Evolutionary conservation across 257 asterid genomes (phyloP).

Genomic region (Leonotis leonurus): DNA sequence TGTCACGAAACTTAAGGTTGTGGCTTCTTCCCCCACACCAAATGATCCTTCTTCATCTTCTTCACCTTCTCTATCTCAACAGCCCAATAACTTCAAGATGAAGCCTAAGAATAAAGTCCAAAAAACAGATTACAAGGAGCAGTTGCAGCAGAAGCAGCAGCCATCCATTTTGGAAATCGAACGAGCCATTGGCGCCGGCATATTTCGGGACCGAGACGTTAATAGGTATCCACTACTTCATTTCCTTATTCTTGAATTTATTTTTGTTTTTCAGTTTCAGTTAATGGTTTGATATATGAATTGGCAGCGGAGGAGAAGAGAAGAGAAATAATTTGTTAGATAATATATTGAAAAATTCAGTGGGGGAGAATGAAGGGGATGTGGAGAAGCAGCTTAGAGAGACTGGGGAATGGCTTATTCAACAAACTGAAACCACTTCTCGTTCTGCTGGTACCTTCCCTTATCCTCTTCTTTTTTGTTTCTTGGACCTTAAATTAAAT

Average conservation of each 20-base stretch:
- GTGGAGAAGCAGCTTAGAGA: slow-evolving; percentile 70
- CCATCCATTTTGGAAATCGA: slow-evolving; percentile 64
- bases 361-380: slow-evolving; percentile 53
- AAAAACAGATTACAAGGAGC: slow-evolving; percentile 6
- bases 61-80: slow-evolving; percentile 18
- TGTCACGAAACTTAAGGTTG: slow-evolving; percentile 26
- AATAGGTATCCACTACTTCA: slow-evolving; percentile 30
- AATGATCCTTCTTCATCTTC: slow-evolving; percentile 13
- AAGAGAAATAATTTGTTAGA: slow-evolving; percentile 32
- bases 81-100: not conserved
- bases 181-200: slow-evolving; percentile 76
- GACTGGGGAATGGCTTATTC: slow-evolving; percentile 65
- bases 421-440: slow-evolving; percentile 37
- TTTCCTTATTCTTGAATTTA: too few species aligned
- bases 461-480: too few species aligned
- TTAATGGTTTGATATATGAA: not conserved
- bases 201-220: slow-evolving; percentile 46
- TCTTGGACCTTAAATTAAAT: too few species aligned
- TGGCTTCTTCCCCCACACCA: slow-evolving; percentile 35
- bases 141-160: slow-evolving; percentile 17
- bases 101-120: slow-evolving; percentile 23
- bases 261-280: not conserved
- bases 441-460: slow-evolving; percentile 40
- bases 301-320: slow-evolving; percentile 32
- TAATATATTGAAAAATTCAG: slow-evolving; percentile 32